Percentiles rank a stretch among this genome's conserved stretches.
Evolutionary conservation across 495 filamentous ascomycete species (phyloP).

Genomic region (Aspergillus bridgeri): DNA sequence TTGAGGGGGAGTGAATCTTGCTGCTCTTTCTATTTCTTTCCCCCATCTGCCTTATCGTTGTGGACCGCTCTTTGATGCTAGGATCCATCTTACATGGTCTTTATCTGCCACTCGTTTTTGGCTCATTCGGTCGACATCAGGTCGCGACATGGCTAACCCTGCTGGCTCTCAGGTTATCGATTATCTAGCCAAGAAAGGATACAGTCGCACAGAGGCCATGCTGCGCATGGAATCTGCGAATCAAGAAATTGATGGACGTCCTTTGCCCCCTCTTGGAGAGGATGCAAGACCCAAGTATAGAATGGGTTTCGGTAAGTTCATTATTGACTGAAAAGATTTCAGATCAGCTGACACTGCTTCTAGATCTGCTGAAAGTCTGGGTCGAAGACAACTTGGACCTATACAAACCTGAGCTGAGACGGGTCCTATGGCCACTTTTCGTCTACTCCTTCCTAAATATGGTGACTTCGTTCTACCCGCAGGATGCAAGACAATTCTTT

Average conservation of each 20-base stretch:
- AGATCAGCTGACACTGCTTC: neutral
- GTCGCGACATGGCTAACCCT: neutral
- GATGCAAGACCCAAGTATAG: conserved; percentile 70
- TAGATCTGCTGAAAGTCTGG: conserved; percentile 70
- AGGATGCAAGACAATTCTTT: conserved; percentile 70
- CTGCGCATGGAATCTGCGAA: conserved; percentile 86
- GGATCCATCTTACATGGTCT: too few relatives aligned
- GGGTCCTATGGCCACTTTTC: conserved; percentile 87
- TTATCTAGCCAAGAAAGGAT: conserved; percentile 94
- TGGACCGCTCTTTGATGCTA: too few relatives aligned
- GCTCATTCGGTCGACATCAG: neutral
- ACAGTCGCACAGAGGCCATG: conserved; percentile 87
- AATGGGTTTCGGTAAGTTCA: conserved; percentile 60
- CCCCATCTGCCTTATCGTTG: too few relatives aligned
- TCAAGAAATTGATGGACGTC: conserved; percentile 71
- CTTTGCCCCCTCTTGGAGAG: conserved; percentile 63
- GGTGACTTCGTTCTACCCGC: conserved; percentile 64
- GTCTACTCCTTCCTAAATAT: conserved; percentile 88
- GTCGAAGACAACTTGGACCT: conserved; percentile 86
- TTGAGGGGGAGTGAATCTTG: too few relatives aligned
- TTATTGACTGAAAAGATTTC: neutral
- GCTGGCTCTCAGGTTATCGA: conserved; percentile 72
- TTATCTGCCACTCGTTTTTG: too few relatives aligned
- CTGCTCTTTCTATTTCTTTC: too few relatives aligned
- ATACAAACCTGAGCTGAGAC: conserved; percentile 91